Evolutionary conservation across 2,329 filamentous ascomycete species (phyloP).

Genomic region (Aspergillus jensenii): DNA sequence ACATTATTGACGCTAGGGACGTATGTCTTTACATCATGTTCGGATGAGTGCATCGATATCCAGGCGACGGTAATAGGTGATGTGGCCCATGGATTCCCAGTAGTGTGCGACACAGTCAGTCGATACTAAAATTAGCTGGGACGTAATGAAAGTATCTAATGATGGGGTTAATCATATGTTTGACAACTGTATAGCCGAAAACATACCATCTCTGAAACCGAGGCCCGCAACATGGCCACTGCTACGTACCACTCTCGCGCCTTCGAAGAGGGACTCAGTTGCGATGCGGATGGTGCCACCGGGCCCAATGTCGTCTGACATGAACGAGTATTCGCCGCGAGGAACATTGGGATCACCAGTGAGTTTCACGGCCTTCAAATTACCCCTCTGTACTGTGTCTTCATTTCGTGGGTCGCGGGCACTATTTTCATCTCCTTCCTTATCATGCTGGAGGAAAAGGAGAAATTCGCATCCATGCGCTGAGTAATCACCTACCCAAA

Average conservation of each 20-base stretch:
- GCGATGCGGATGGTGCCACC: slow-evolving; percentile 63
- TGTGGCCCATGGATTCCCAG: slow-evolving; percentile 62
- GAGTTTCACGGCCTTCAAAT: slow-evolving; percentile 81
- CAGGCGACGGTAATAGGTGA: slow-evolving; percentile 46
- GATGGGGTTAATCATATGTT: not conserved
- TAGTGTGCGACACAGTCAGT: slow-evolving; percentile 77
- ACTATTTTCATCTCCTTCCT: slow-evolving; percentile 39
- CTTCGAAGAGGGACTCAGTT: slow-evolving; percentile 68
- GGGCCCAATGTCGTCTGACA: slow-evolving; percentile 72
- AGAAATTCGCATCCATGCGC: slow-evolving; percentile 88
- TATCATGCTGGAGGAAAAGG: slow-evolving; percentile 72
- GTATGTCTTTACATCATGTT: slow-evolving; percentile 17
- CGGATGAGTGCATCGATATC: slow-evolving; percentile 41
- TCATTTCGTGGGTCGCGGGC: slow-evolving; percentile 36
- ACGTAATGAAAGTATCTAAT: slow-evolving; percentile 60
- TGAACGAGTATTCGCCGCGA: slow-evolving; percentile 78
- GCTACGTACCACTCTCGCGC: slow-evolving; percentile 70
- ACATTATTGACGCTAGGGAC: not conserved
- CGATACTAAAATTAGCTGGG: slow-evolving; percentile 75
- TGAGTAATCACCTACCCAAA: slow-evolving; percentile 90
- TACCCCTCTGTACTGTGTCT: slow-evolving; percentile 60
- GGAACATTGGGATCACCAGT: slow-evolving; percentile 91
- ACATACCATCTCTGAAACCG: slow-evolving; percentile 68
- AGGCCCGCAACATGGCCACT: slow-evolving; percentile 74
- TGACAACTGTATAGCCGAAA: not conserved